Evolutionary conservation across 1,284 basidiomycete genomes (phyloP), one percentile per base, ranked within the genome.

Genomic region (Moniliophthora roreri): DNA sequence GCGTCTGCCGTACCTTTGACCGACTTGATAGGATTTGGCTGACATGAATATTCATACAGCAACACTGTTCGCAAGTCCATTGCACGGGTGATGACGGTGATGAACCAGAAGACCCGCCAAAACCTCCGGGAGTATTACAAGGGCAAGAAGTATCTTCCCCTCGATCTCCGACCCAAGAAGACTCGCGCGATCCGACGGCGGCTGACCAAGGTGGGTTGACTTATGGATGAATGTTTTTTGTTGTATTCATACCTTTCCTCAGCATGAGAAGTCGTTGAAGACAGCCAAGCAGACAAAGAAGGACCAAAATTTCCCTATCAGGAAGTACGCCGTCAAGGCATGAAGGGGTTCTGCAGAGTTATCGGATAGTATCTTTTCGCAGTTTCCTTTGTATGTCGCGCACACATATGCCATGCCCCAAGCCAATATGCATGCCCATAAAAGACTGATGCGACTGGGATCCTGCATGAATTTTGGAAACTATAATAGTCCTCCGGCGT

Each of bases 51-150:
- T 56, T 32, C 42, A 26, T 51, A 10, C 68, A 99, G 96, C 78
- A 89, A 91, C 77, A 84, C 92, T 64, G 92, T 98, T 73, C 95
- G 97, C 82, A 99, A 99, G 82, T 96, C 94, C 63, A 95, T 99
- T 69, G 97, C 97, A 60, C 94, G 97, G 58, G 96, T 99, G 62
- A 77, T 98, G 77, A 99, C 97, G 48, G 95, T 99, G 66, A 96
- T 91, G 81, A 98, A 98, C 90, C 89, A 93, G 73, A 99, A 99
- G 81, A 88, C 91, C 69, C 92, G 97, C 66, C 88, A 93, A 79
- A 95, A 96, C 79, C 86, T 98, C 63, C 92, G 93, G 60, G 95
- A 98, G 76, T 93, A 90, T 81, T 98, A 98, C 91, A 96, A 95
- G 83, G 79, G 81, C 74, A 98, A 98, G 89, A 97, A 95, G 74